A percentile compares a stretch with the other conserved stretches of the same genome.
Evolutionary conservation across 2,329 filamentous ascomycete genomes (phyloP).

Genomic region (Neoscytalidium dimidiatum): DNA sequence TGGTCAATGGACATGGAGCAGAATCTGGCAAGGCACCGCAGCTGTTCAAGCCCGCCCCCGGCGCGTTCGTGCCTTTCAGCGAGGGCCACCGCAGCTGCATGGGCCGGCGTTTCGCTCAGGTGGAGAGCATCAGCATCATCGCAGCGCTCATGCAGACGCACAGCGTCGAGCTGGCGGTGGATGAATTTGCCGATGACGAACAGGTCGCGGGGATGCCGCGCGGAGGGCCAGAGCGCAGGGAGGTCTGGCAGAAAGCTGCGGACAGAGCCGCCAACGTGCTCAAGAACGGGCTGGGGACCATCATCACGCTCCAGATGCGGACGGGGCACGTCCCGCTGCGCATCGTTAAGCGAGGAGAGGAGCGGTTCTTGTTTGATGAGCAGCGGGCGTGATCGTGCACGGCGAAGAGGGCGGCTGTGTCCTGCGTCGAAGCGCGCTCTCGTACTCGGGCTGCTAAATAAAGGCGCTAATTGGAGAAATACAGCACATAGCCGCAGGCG

Average conservation of each 20-base stretch:
- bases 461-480: background rate
- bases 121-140: slow-evolving; percentile 57
- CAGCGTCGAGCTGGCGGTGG: slow-evolving; percentile 70
- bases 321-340: slow-evolving; percentile 65
- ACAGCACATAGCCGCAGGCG: background rate
- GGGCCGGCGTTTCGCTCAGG: slow-evolving; percentile 58
- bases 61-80: slow-evolving; percentile 58
- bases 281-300: slow-evolving; percentile 55
- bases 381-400: background rate
- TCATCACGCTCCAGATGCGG: slow-evolving; percentile 72
- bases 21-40: slow-evolving; percentile 55
- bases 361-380: slow-evolving; percentile 58
- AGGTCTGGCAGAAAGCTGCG: slow-evolving; percentile 64
- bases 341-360: slow-evolving; percentile 68
- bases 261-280: slow-evolving; percentile 56
- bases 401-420: background rate
- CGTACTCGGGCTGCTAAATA: background rate
- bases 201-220: slow-evolving; percentile 41
- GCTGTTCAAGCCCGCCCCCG: slow-evolving; percentile 54
- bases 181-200: slow-evolving; percentile 45
- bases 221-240: slow-evolving; percentile 51
- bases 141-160: slow-evolving; percentile 58
- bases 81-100: slow-evolving; percentile 58
- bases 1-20: slow-evolving; percentile 43
- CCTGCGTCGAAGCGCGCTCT: background rate